These are phyloP conservation scores for Taiozyma sp. DNA, from an alignment of 1,139 yeast species.

Conservation along the genomic window DNA sequence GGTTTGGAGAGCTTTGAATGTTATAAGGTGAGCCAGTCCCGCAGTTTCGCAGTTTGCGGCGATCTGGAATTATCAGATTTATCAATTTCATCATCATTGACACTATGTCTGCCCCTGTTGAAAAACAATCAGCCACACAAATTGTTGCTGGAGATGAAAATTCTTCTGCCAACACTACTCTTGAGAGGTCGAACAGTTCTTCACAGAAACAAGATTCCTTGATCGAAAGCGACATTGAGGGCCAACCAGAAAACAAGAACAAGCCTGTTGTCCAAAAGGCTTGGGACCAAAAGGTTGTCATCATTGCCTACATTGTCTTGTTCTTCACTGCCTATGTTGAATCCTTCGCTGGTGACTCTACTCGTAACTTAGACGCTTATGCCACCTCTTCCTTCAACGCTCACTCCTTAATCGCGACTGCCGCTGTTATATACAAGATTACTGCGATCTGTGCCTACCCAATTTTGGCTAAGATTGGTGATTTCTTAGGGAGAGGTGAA, in stretches of 20 bases:
- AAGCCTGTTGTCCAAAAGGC: background rate
- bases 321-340: conserved; percentile 27
- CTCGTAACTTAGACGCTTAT: conserved; percentile 24
- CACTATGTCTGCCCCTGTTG: background rate
- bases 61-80: background rate
- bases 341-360: conserved; percentile 24
- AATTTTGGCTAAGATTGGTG: conserved; percentile 34
- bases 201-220: background rate
- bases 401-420: conserved; percentile 34
- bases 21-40: background rate
- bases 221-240: background rate
- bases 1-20: background rate
- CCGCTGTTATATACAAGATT: conserved; percentile 35
- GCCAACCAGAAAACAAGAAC: background rate
- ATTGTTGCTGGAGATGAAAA: background rate
- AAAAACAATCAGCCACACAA: background rate
- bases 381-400: conserved; percentile 35
- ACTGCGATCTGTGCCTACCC: conserved; percentile 35
- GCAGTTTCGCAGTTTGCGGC: background rate
- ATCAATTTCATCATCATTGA: background rate
- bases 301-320: conserved; percentile 22
- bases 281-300: conserved; percentile 17
- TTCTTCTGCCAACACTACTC: background rate
- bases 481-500: conserved; percentile 36
- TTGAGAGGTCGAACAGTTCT: background rate